Base-by-base conservation (phyloP, 192 early-diverging fungal genomes). In the Linnemannia elongata region DNA sequence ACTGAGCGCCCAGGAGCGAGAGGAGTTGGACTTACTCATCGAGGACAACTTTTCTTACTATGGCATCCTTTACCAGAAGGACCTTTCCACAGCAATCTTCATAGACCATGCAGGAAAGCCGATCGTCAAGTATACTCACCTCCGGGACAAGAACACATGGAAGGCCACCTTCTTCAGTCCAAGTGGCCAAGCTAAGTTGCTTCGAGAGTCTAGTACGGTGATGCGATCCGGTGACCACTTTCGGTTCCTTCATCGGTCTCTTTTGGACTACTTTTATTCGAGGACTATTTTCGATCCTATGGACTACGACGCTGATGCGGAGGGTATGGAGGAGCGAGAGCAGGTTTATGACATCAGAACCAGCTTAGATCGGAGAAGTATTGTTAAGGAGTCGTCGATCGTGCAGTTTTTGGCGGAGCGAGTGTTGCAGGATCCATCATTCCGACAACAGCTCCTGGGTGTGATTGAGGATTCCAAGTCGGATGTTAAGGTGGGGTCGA, bases 251-350 rank as follows among this genome's bases (percentile, higher is more conserved):
- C 73, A 75, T 35, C 49, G 73, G 55, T 75, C 73, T 22, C 20
- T 75, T 12, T 49, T 75, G n/a, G 73, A 75, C 49, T 75, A 49
- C 49, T 54, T 75, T 12, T 75, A 55, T 12, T 55, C 47, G 4
- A 20, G 54, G 20, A 24, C 20, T 22, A 55, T 24, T 22, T 55
- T 24, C 22, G 22, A 55, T 6, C 54, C 54, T 55, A 1, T 24
- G 18, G 54, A 24, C 54, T 55, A 22, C 20, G 54, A 55, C 54
- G 5, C 54, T 55, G 54, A 55, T 22, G 22, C 20, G 1, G 54
- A 55, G 4, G 22, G 4, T 2, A 41, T 24, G 4, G 20, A 24
- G 5, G 54, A 18, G 4, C 20, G 20, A 2, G 54, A 55, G 24
- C 22, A 0, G 4, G 54, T 22, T 22, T 22, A 4, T 22, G 54